Conservation (phyloP, 2,329 filamentous ascomycete genomes). For the Sordariomycetes sp. region DNA sequence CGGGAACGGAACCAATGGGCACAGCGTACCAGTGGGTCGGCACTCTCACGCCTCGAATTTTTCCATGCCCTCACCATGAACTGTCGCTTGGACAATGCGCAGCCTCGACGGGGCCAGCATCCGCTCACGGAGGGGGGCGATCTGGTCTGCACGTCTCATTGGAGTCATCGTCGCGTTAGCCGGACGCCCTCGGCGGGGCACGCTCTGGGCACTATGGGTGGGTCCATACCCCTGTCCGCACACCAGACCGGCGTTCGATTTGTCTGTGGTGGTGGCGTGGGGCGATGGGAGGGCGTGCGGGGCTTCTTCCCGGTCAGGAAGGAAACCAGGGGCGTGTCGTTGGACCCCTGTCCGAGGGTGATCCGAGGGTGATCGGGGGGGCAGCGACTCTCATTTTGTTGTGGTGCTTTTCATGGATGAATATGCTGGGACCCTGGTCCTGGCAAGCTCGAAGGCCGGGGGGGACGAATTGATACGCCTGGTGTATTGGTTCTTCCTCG, state of each 20-base stretch:
- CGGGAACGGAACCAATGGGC: background rate
- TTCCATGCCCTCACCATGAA: background rate
- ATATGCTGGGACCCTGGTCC: background rate
- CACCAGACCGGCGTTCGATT: background rate
- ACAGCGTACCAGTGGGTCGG: background rate
- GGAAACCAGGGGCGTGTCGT: background rate
- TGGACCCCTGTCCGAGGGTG: background rate
- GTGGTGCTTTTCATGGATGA: background rate
- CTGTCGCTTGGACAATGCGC: background rate
- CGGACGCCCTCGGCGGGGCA: background rate
- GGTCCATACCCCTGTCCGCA: background rate
- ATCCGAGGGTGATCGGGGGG: background rate
- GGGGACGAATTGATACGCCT: background rate
- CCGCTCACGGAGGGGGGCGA: background rate
- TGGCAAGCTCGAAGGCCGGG: background rate
- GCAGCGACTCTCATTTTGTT: background rate
- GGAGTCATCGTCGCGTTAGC: background rate
- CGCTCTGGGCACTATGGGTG: background rate
- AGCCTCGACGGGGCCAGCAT: background rate
- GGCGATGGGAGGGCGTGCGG: slow-evolving; percentile 2
- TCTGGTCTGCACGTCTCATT: slow-evolving; percentile 1
- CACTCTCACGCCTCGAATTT: background rate
- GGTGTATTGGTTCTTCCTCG: background rate
- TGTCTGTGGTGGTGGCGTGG: slow-evolving; percentile 1
- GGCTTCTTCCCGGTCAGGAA: slow-evolving; percentile 4